These are phyloP conservation scores for Gloeostereum incarnatum DNA, from an alignment of 768 basidiomycete species.

Conservation along the genomic window DNA sequence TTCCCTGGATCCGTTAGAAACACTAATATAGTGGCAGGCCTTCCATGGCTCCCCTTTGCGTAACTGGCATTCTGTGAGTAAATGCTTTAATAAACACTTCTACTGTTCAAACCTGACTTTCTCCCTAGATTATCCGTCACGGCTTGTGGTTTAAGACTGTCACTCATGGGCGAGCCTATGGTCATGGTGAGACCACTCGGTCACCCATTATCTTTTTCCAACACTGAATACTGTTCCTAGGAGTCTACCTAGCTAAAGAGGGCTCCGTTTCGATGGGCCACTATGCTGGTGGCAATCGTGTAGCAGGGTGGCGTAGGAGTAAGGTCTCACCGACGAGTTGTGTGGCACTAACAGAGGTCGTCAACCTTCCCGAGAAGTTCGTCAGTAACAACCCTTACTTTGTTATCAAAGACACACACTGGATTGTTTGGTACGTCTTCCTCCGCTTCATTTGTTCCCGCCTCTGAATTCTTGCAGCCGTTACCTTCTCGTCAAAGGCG, in stretches of 20 bases:
- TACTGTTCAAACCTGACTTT: not conserved
- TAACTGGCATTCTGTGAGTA: slow-evolving; percentile 63
- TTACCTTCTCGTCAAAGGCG: slow-evolving; percentile 48
- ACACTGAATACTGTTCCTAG: slow-evolving; percentile 20
- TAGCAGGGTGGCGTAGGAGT: slow-evolving; percentile 41
- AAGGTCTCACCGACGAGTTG: slow-evolving; percentile 35
- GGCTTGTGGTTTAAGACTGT: slow-evolving; percentile 56
- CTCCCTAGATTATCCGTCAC: slow-evolving; percentile 61
- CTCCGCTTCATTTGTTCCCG: not conserved
- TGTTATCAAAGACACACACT: slow-evolving; percentile 54
- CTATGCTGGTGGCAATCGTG: slow-evolving; percentile 26
- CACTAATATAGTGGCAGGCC: slow-evolving; percentile 28
- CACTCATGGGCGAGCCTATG: slow-evolving; percentile 51
- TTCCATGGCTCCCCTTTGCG: slow-evolving; percentile 58
- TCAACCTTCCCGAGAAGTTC: slow-evolving; percentile 50
- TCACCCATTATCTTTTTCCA: not conserved
- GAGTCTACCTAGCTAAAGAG: slow-evolving; percentile 63
- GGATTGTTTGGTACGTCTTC: slow-evolving; percentile 55
- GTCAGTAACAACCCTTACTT: slow-evolving; percentile 43
- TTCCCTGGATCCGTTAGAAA: slow-evolving; percentile 6
- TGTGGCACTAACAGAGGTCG: slow-evolving; percentile 55
- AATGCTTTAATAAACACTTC: not conserved
- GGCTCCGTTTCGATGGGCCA: slow-evolving; percentile 33
- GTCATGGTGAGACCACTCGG: slow-evolving; percentile 34
- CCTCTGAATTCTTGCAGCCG: slow-evolving; percentile 27